These are phyloP conservation scores for Trichosporon sp. DNA, from an alignment of 1,284 basidiomycete species.

Conservation along the genomic window DNA sequence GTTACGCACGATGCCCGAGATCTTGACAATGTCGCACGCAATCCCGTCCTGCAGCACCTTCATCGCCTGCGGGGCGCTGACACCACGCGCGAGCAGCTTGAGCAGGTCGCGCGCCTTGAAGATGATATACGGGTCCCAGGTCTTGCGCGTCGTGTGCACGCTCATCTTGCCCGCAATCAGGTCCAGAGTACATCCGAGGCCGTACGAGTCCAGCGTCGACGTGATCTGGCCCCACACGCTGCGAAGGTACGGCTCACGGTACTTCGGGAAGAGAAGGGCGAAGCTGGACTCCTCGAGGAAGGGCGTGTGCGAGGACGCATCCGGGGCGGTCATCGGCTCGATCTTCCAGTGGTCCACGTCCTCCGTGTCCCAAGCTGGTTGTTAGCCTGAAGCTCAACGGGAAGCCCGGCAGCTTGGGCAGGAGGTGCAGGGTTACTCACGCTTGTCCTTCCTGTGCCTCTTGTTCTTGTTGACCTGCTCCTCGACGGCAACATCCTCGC, in stretches of 20 bases:
- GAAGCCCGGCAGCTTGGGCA: neutral
- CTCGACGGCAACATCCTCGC: constrained; percentile 31
- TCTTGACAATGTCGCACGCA: constrained; percentile 97
- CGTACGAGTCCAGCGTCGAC: constrained; percentile 76
- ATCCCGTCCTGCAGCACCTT: constrained; percentile 88
- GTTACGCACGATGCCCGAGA: constrained; percentile 89
- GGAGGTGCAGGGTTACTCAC: constrained; percentile 58
- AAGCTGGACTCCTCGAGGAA: constrained; percentile 97
- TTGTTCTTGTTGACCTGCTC: constrained; percentile 74
- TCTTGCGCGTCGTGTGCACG: constrained; percentile 94
- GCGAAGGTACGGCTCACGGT: constrained; percentile 92
- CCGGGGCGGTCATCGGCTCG: constrained; percentile 72
- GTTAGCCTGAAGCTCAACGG: constrained; percentile 4
- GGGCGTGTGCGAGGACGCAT: constrained; percentile 60
- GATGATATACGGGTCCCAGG: constrained; percentile 93
- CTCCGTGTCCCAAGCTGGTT: constrained; percentile 93
- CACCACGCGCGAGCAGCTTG: constrained; percentile 90
- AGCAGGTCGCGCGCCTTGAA: constrained; percentile 95
- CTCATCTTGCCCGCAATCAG: constrained; percentile 97
- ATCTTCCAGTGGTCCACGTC: constrained; percentile 99
- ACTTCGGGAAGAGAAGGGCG: constrained; percentile 97
- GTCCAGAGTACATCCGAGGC: constrained; percentile 88
- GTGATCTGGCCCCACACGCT: constrained; percentile 96
- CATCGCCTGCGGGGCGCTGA: constrained; percentile 75
- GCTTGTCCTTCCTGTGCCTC: constrained; percentile 86